phyloP scores from a whole-genome alignment of 192 early-diverging fungal species.

The Helicostylum pulchrum region DNA sequence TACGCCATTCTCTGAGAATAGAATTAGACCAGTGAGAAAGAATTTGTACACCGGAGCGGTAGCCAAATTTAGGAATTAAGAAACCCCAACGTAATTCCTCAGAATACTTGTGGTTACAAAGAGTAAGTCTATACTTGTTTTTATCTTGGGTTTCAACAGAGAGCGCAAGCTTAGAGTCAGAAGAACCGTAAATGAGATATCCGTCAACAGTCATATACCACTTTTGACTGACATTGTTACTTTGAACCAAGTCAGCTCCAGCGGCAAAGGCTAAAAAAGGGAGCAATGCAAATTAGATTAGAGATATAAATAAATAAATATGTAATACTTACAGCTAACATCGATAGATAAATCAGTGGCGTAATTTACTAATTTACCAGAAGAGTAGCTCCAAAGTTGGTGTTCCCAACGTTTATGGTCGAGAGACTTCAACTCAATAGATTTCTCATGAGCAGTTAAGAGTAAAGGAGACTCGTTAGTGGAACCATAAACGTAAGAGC shows the following conservation, averaged over 20 bases:
- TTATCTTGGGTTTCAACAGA: neutral
- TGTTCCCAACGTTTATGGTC: conserved; percentile 18
- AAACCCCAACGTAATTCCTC: conserved; percentile 33
- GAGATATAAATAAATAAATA: neutral
- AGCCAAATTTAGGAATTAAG: conserved; percentile 22
- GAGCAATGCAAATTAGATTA: neutral
- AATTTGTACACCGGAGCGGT: conserved; percentile 15
- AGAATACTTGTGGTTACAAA: neutral
- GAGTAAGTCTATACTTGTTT: conserved; percentile 4
- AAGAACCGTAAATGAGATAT: conserved; percentile 21
- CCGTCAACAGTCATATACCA: conserved; percentile 33
- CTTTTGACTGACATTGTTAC: conserved; percentile 4
- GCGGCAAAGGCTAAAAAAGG: conserved; percentile 15
- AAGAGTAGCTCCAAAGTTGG: conserved; percentile 27
- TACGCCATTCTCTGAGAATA: conserved; percentile 25
- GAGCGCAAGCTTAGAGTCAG: conserved; percentile 14
- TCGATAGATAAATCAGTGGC: conserved; percentile 18
- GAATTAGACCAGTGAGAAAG: conserved; percentile 19
- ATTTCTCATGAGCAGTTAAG: conserved; percentile 12
- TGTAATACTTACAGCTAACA: conserved; percentile 23
- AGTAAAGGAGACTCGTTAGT: conserved; percentile 22
- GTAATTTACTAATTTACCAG: conserved; percentile 28
- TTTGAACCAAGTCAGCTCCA: conserved; percentile 20
- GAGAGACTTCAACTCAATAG: conserved; percentile 7
- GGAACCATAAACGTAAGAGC: conserved; percentile 3